These are phyloP conservation scores for Allantophomopsis cytisporea DNA, from an alignment of 2,329 filamentous ascomycete genomes.

Conservation along the genomic window DNA sequence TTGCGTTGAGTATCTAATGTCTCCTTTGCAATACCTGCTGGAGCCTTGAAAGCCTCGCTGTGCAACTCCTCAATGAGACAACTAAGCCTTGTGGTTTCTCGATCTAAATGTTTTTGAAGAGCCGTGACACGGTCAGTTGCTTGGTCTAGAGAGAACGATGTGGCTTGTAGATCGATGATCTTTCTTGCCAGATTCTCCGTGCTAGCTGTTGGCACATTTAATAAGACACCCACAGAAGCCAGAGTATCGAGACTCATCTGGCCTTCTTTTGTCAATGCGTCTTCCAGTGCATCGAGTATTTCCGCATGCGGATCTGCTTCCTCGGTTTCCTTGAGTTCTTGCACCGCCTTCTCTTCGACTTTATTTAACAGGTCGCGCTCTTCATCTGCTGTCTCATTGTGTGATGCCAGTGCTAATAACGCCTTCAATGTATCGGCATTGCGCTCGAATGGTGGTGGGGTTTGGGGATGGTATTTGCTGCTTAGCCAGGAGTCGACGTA, in stretches of 20 bases:
- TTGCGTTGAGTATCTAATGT: constrained; percentile 64
- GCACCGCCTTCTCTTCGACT: constrained; percentile 45
- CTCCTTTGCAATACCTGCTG: constrained; percentile 46
- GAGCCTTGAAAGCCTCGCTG: constrained; percentile 34
- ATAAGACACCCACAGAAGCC: constrained; percentile 34
- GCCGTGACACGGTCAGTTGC: constrained; percentile 35
- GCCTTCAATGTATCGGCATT: constrained; percentile 71
- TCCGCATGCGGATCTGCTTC: constrained; percentile 18
- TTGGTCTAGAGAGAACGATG: constrained; percentile 38
- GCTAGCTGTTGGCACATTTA: constrained; percentile 24
- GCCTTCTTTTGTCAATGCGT: constrained; percentile 40
- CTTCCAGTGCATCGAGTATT: constrained; percentile 38
- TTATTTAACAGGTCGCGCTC: constrained; percentile 42
- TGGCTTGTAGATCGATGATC: constrained; percentile 42
- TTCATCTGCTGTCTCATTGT: constrained; percentile 70
- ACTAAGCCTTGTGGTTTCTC: constrained; percentile 29
- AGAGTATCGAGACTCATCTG: constrained; percentile 41
- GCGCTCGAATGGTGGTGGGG: constrained; percentile 66
- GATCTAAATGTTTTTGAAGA: constrained; percentile 41
- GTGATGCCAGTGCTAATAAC: constrained; percentile 57
- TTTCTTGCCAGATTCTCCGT: constrained; percentile 32
- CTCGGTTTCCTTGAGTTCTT: constrained; percentile 31
- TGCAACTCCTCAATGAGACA: constrained; percentile 27
- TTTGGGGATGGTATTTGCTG: constrained; percentile 49
- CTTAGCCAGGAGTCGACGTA: constrained; percentile 76